Conservation (phyloP, 352 stramenopile genomes). For the Hyphochytrium catenoides region DNA sequence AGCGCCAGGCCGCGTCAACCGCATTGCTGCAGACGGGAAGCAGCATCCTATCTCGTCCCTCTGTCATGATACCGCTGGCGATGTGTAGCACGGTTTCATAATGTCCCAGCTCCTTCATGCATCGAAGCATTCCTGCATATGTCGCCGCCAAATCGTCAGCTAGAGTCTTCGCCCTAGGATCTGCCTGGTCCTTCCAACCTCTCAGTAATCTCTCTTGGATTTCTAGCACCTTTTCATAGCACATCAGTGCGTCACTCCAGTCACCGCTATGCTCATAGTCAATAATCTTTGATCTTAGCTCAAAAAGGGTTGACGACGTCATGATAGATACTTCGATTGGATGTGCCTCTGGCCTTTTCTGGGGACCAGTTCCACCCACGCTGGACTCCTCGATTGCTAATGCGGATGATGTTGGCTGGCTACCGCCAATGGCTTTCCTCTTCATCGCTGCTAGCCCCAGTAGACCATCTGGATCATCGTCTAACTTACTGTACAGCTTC, state of each 20-base stretch:
- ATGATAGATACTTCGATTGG: too few relatives aligned
- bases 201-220: constrained; percentile 9
- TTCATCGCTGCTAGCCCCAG: constrained; percentile 26
- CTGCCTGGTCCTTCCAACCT: constrained; percentile 14
- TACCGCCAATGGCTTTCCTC: too few relatives aligned
- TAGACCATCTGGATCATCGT: constrained; percentile 36
- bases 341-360: too few relatives aligned
- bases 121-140: constrained; percentile 54
- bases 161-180: constrained; percentile 21
- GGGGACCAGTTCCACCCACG: too few relatives aligned
- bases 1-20: constrained; percentile 52
- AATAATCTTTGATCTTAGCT: constrained; percentile 36
- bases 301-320: constrained; percentile 22
- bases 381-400: too few relatives aligned
- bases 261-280: constrained; percentile 36
- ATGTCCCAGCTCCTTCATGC: constrained; percentile 48
- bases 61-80: constrained; percentile 52
- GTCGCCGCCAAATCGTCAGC: constrained; percentile 39
- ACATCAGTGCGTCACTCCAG: constrained; percentile 42
- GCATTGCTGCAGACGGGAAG: constrained; percentile 50
- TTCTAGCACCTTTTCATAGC: constrained; percentile 41
- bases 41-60: constrained; percentile 42
- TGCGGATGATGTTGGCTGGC: too few relatives aligned
- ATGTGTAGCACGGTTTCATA: constrained; percentile 55
- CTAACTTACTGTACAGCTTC: constrained; percentile 39